Percentiles rank a stretch among this genome's conserved stretches.
These are phyloP conservation scores for Penicillium brasilianum DNA, from an alignment of 2,329 filamentous ascomycete species.

Conservation along the genomic window DNA sequence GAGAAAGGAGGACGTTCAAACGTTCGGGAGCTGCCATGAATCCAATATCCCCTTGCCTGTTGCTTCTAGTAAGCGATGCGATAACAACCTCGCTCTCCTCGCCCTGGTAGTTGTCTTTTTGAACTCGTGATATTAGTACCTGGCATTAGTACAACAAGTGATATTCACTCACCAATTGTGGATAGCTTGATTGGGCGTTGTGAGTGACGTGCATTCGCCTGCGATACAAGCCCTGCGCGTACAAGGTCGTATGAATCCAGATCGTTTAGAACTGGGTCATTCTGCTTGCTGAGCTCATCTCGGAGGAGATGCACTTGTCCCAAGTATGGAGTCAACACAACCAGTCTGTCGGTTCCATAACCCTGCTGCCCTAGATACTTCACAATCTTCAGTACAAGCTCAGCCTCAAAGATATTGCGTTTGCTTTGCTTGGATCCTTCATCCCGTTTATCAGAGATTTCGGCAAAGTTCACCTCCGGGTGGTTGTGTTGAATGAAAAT, in stretches of 20 bases:
- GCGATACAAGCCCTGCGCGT: conserved; percentile 64
- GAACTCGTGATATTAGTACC: conserved; percentile 4
- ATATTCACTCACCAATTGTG: conserved; percentile 64
- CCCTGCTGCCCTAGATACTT: conserved; percentile 72
- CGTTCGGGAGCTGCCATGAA: conserved; percentile 71
- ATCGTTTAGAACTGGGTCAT: conserved; percentile 71
- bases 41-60: conserved; percentile 67
- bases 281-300: conserved; percentile 59
- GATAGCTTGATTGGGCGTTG: conserved; percentile 66
- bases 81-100: conserved; percentile 72
- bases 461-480: conserved; percentile 55
- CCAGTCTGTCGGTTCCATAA: background rate
- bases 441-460: conserved; percentile 58
- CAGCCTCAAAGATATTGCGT: conserved; percentile 62
- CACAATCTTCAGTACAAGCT: conserved; percentile 69
- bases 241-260: conserved; percentile 68
- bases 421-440: conserved; percentile 59
- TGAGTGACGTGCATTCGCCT: conserved; percentile 56
- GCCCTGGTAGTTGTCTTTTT: conserved; percentile 75
- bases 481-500: conserved; percentile 68
- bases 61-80: conserved; percentile 70
- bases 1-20: conserved; percentile 71
- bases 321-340: conserved; percentile 71
- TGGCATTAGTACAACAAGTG: background rate
- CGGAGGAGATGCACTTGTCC: conserved; percentile 67